Percentiles rank a stretch among this genome's conserved stretches.
Evolutionary conservation across 164 flowering plant species (phyloP).

Genomic region (Litsea cubeba): DNA sequence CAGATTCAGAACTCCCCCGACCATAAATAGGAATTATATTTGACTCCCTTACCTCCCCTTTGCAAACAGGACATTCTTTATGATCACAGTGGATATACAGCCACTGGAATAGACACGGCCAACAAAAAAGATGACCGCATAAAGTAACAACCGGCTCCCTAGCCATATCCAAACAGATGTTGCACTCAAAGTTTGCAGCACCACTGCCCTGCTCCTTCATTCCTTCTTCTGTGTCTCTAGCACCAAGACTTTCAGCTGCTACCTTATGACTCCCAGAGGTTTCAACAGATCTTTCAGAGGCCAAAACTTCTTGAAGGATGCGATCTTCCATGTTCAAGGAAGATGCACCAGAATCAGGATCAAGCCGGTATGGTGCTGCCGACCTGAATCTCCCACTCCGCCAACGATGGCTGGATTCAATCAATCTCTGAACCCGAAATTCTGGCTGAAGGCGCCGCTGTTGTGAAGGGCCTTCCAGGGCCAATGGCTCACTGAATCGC

Average conservation of each 20-base stretch:
- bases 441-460: constrained; percentile 15
- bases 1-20: constrained; percentile 23
- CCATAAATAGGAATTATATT: constrained; percentile 31
- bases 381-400: constrained; percentile 20
- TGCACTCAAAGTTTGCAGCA: constrained; percentile 28
- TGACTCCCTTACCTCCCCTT: constrained; percentile 28
- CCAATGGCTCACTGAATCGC: not conserved
- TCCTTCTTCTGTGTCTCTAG: constrained; percentile 15
- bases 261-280: constrained; percentile 11
- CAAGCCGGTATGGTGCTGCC: constrained; percentile 11
- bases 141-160: constrained; percentile 36
- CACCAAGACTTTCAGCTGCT: not conserved
- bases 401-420: constrained; percentile 17
- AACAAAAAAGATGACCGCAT: constrained; percentile 37
- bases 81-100: constrained; percentile 21
- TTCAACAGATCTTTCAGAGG: constrained; percentile 12
- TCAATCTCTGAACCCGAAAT: constrained; percentile 19
- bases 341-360: constrained; percentile 10
- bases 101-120: constrained; percentile 39
- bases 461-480: constrained; percentile 2
- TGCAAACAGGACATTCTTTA: constrained; percentile 37
- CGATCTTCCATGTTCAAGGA: constrained; percentile 6
- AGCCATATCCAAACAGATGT: constrained; percentile 35
- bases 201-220: constrained; percentile 12
- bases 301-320: constrained; percentile 8